phyloP scores from a whole-genome alignment of 768 basidiomycete species.

The Suillus ampliporus region DNA sequence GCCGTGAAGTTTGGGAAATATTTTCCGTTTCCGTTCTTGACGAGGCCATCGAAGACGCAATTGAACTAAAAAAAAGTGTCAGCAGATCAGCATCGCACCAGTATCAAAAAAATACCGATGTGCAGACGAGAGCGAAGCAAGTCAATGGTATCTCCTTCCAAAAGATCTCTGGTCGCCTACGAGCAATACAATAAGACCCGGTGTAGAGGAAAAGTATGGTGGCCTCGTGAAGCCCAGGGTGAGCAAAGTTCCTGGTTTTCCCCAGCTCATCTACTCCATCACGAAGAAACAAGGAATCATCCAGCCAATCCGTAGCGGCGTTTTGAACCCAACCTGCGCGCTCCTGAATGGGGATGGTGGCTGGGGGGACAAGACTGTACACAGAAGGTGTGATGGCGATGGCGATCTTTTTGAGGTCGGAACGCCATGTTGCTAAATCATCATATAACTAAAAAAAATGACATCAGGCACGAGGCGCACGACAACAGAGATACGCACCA shows the following conservation, averaged over 20 bases:
- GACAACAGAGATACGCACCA: neutral
- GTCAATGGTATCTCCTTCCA: neutral
- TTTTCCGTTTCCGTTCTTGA: neutral
- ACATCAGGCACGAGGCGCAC: neutral
- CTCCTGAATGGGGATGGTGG: too few species aligned
- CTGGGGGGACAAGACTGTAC: neutral
- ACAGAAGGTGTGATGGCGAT: neutral
- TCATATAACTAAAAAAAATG: neutral
- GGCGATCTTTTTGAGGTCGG: neutral
- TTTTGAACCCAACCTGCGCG: neutral
- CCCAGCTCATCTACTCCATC: neutral
- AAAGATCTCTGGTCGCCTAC: neutral
- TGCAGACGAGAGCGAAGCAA: neutral
- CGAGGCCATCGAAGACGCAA: neutral
- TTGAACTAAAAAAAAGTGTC: slow-evolving; percentile 2
- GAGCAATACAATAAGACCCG: neutral
- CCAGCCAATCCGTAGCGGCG: neutral
- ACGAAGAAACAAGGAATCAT: neutral
- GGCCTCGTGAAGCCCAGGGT: neutral
- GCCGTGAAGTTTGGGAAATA: neutral
- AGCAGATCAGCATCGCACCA: neutral
- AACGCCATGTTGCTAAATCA: slow-evolving; percentile 1
- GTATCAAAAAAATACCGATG: neutral
- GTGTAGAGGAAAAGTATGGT: neutral
- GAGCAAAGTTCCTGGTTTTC: neutral